Evolutionary conservation across 2,329 filamentous ascomycete species (phyloP).

Genomic region (Phialemonium atrogriseum): DNA sequence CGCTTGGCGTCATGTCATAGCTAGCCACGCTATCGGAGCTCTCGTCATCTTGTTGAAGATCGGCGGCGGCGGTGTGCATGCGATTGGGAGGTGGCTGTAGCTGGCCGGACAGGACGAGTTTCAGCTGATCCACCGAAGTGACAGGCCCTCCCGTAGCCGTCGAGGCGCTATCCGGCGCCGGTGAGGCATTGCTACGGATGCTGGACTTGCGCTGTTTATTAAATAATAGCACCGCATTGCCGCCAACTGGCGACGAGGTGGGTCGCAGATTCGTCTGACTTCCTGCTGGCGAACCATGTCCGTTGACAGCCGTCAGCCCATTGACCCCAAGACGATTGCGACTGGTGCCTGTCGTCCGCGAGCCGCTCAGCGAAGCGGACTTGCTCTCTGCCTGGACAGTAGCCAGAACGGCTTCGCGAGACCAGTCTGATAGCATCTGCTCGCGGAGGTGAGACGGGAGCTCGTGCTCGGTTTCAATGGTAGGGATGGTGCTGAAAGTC

Average conservation of each 20-base stretch:
- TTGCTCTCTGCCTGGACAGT: slow-evolving; percentile 61
- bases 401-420: slow-evolving; percentile 62
- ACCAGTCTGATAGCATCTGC: slow-evolving; percentile 74
- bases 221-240: slow-evolving; percentile 23
- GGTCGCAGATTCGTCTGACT: slow-evolving; percentile 26
- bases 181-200: slow-evolving; percentile 42
- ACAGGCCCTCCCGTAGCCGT: slow-evolving; percentile 36
- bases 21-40: slow-evolving; percentile 63
- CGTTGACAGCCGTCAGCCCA: too few species aligned
- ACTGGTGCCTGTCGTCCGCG: slow-evolving; percentile 49
- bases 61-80: slow-evolving; percentile 27
- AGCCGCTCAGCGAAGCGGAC: slow-evolving; percentile 68
- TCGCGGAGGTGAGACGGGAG: slow-evolving; percentile 62
- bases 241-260: slow-evolving; percentile 35
- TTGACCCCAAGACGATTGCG: slow-evolving; percentile 53
- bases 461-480: slow-evolving; percentile 35
- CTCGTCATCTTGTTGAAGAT: slow-evolving; percentile 41
- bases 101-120: slow-evolving; percentile 50
- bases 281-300: slow-evolving; percentile 26
- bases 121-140: slow-evolving; percentile 56
- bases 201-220: slow-evolving; percentile 45
- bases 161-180: slow-evolving; percentile 23
- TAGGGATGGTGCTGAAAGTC: slow-evolving; percentile 29
- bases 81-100: slow-evolving; percentile 26
- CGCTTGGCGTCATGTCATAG: slow-evolving; percentile 60